These are phyloP conservation scores for Bremia lactucae DNA, from an alignment of 352 stramenopile genomes.

Conservation along the genomic window DNA sequence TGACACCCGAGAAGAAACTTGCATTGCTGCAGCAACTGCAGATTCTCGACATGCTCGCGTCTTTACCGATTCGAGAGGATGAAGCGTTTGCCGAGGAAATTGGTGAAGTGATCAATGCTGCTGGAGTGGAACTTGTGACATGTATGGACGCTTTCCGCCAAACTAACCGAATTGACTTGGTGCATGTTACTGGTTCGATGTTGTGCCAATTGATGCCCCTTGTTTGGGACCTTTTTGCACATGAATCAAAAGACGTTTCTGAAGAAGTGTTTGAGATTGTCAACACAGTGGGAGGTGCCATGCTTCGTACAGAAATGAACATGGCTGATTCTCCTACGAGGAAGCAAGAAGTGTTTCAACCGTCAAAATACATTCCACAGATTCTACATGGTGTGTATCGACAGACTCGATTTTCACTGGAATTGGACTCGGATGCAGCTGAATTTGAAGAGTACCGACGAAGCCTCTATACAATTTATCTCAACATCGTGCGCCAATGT, in stretches of 20 bases:
- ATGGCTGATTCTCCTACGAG: constrained; percentile 11
- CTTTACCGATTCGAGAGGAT: constrained; percentile 57
- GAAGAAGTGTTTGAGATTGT: constrained; percentile 84
- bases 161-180: constrained; percentile 29
- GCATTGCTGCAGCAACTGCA: constrained; percentile 63
- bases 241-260: constrained; percentile 76
- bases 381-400: constrained; percentile 76
- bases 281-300: constrained; percentile 51
- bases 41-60: constrained; percentile 44
- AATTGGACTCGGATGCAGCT: constrained; percentile 62
- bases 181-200: constrained; percentile 47
- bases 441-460: constrained; percentile 80
- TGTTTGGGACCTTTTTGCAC: constrained; percentile 70
- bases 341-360: constrained; percentile 47
- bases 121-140: constrained; percentile 69
- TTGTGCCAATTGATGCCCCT: constrained; percentile 66
- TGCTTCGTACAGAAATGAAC: constrained; percentile 50
- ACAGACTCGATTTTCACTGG: constrained; percentile 69
- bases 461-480: constrained; percentile 80
- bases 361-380: constrained; percentile 66
- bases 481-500: constrained; percentile 72
- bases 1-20: constrained; percentile 76
- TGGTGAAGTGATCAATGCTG: constrained; percentile 72
- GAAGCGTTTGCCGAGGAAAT: constrained; percentile 78
- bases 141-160: constrained; percentile 74